Percentiles rank a stretch among this genome's conserved stretches.
phyloP scores from a whole-genome alignment of 345 rosid species.

The Salix caprea region DNA sequence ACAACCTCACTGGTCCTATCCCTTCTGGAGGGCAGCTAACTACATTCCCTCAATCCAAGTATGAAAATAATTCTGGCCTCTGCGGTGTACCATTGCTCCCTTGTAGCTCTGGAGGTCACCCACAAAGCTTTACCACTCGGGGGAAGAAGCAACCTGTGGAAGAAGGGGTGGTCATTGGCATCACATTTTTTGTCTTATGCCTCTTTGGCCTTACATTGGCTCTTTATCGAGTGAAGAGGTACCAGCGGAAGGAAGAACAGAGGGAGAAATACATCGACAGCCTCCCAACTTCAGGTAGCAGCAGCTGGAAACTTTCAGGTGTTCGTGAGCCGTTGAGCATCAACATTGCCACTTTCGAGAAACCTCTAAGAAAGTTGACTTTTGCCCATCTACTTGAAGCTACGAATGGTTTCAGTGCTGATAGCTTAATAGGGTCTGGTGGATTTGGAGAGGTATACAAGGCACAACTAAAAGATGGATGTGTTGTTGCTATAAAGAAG shows the following conservation, averaged over 20 bases:
- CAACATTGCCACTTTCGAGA: slow-evolving; percentile 94
- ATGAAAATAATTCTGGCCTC: slow-evolving; percentile 86
- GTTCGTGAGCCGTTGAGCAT: slow-evolving; percentile 93
- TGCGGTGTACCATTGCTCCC: slow-evolving; percentile 79
- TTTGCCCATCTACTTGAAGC: slow-evolving; percentile 91
- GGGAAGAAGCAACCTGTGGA: slow-evolving; percentile 46
- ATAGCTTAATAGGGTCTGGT: slow-evolving; percentile 83
- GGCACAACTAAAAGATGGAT: slow-evolving; percentile 73
- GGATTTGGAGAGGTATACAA: slow-evolving; percentile 98
- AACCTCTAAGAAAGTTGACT: slow-evolving; percentile 82
- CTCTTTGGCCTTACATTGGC: slow-evolving; percentile 57
- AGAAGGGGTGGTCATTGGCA: slow-evolving; percentile 65
- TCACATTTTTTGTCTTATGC: slow-evolving; percentile 59
- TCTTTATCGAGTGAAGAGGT: slow-evolving; percentile 52
- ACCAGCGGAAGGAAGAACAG: slow-evolving; percentile 52
- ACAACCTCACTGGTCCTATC: slow-evolving; percentile 73
- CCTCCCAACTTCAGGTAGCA: slow-evolving; percentile 81
- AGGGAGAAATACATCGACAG: slow-evolving; percentile 81
- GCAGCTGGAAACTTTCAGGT: slow-evolving; percentile 89
- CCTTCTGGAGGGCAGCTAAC: slow-evolving; percentile 96
- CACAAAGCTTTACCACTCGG: slow-evolving; percentile 7
- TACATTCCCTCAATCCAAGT: slow-evolving; percentile 77
- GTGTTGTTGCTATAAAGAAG: slow-evolving; percentile 85
- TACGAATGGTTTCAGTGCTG: slow-evolving; percentile 89
- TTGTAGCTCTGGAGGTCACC: slow-evolving; percentile 47